A percentile compares a stretch with the other conserved stretches of the same genome.
Conservation (phyloP, 2,329 filamentous ascomycete genomes). For the Claviceps fusiformis region DNA sequence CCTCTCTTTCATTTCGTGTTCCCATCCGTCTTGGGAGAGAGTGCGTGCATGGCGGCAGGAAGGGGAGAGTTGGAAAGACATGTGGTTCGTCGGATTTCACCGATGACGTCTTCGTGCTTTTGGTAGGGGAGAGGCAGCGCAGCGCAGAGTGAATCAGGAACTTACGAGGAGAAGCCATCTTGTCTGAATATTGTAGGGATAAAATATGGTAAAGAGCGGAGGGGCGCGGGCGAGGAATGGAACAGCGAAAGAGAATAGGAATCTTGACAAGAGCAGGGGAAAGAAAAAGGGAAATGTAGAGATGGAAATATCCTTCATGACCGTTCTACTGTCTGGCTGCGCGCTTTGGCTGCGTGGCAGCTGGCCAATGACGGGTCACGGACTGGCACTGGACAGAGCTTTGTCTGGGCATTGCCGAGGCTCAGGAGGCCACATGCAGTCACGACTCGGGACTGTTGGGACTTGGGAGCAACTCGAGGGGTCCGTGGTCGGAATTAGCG, state of each 20-base stretch:
- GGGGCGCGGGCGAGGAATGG: not conserved
- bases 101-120: not conserved
- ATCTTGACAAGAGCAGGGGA: not conserved
- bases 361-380: not conserved
- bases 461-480: too few relatives aligned
- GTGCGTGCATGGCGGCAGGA: not conserved
- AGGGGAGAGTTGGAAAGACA: not conserved
- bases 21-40: not conserved
- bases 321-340: not conserved
- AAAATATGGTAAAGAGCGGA: not conserved
- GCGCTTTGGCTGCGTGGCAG: not conserved
- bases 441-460: too few relatives aligned
- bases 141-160: not conserved
- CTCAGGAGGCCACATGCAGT: not conserved
- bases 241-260: not conserved
- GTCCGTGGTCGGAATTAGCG: not conserved
- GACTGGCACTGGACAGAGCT: not conserved
- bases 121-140: not conserved
- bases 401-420: conserved; percentile 4
- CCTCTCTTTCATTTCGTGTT: not conserved
- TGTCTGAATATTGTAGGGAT: not conserved
- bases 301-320: not conserved
- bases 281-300: not conserved
- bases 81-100: not conserved
- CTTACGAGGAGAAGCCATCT: conserved; percentile 10